phyloP scores from a whole-genome alignment of 163 green algal genomes.

The Chlorella variabilis region DNA sequence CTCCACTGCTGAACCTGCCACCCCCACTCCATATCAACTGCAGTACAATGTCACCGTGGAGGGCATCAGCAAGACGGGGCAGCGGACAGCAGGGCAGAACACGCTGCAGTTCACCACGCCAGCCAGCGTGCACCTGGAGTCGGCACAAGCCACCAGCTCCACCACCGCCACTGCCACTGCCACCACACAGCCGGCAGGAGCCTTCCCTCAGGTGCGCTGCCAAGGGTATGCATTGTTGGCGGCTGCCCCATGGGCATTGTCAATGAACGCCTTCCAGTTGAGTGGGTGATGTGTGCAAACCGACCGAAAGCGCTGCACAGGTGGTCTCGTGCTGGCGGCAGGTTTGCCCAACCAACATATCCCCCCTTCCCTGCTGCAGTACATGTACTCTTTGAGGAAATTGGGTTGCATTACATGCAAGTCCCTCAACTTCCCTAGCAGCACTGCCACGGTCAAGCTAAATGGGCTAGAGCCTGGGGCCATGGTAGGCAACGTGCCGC shows the following conservation, averaged over 20 bases:
- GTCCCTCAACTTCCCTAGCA: neutral
- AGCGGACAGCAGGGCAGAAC: neutral
- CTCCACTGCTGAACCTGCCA: too few relatives aligned
- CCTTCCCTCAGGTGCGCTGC: neutral
- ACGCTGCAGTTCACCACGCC: neutral
- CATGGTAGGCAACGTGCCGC: neutral
- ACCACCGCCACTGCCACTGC: neutral
- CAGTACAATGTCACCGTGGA: neutral
- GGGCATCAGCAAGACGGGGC: neutral
- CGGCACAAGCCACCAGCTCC: neutral
- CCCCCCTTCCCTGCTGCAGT: constrained; percentile 2
- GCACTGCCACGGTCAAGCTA: neutral
- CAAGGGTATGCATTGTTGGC: too few relatives aligned
- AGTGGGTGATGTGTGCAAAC: too few relatives aligned
- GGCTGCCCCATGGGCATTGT: too few relatives aligned
- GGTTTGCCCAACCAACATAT: too few relatives aligned
- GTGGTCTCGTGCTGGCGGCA: too few relatives aligned
- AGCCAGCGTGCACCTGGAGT: neutral
- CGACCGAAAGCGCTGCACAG: too few relatives aligned
- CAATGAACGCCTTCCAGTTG: too few relatives aligned
- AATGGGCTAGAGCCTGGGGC: neutral
- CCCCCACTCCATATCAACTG: too few relatives aligned
- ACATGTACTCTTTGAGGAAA: neutral
- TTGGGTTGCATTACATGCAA: neutral
- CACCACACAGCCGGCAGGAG: neutral